These are phyloP conservation scores for Neobulgaria alba DNA, from an alignment of 2,329 filamentous ascomycete genomes.

Conservation along the genomic window DNA sequence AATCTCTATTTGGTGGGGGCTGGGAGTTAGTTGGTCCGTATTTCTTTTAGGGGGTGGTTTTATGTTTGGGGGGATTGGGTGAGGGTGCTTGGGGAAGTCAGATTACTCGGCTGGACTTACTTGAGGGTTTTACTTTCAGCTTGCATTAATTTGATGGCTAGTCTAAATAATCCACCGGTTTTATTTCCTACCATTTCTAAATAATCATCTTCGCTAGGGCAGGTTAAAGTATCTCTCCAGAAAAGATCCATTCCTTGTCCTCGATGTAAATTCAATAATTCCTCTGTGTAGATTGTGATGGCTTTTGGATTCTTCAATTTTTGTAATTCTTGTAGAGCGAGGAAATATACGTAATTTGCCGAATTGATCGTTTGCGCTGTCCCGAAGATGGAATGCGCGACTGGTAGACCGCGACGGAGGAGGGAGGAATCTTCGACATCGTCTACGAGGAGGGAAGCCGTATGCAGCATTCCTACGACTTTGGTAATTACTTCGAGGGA, in stretches of 20 bases:
- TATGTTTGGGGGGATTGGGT: conserved; percentile 1
- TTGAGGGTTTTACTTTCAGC: conserved; percentile 49
- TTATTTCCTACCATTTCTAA: conserved; percentile 93
- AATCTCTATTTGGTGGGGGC: conserved; percentile 48
- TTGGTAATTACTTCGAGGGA: conserved; percentile 67
- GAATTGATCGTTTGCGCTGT: conserved; percentile 84
- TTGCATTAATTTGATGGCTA: conserved; percentile 84
- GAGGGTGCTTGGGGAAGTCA: too few species aligned
- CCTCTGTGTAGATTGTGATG: conserved; percentile 68
- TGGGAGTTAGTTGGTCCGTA: conserved; percentile 5
- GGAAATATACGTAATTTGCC: conserved; percentile 84
- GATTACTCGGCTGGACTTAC: too few species aligned
- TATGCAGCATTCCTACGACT: conserved; percentile 79
- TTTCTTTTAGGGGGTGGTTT: too few species aligned
- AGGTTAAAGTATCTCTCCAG: conserved; percentile 79
- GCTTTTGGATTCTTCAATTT: conserved; percentile 59
- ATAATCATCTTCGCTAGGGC: conserved; percentile 80
- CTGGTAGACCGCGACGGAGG: conserved; percentile 69
- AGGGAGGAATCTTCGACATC: conserved; percentile 79
- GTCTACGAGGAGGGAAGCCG: conserved; percentile 73
- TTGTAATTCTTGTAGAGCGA: conserved; percentile 65
- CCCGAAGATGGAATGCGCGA: conserved; percentile 78
- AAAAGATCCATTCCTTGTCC: conserved; percentile 89
- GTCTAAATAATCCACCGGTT: conserved; percentile 76
- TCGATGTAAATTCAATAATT: conserved; percentile 74